These are phyloP conservation scores for Glycine soja DNA, from an alignment of 306 rosid genomes.

Conservation along the genomic window DNA sequence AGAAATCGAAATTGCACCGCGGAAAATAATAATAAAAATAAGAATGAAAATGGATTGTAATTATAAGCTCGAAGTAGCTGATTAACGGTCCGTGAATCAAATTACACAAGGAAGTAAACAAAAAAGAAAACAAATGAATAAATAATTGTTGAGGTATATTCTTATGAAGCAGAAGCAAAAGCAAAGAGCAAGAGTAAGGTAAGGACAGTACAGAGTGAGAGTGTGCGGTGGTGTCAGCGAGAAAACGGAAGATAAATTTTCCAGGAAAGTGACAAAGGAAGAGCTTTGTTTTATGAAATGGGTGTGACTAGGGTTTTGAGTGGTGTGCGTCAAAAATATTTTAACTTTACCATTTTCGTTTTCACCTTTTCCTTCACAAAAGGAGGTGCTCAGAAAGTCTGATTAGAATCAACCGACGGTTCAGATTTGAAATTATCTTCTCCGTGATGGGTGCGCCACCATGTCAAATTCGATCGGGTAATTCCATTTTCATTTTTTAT, in stretches of 20 bases:
- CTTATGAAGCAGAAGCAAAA: neutral
- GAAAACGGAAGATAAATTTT: conserved; percentile 34
- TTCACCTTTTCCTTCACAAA: conserved; percentile 15
- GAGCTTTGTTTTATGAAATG: conserved; percentile 28
- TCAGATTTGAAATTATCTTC: conserved; percentile 38
- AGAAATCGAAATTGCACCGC: conserved; percentile 4
- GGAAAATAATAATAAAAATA: neutral
- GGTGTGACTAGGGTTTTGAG: conserved; percentile 46
- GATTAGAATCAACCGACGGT: conserved; percentile 23
- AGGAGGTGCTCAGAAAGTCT: neutral
- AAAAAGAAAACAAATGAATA: neutral
- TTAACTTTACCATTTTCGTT: neutral
- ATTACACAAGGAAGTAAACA: neutral
- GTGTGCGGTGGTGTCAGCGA: conserved; percentile 9
- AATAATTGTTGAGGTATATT: neutral
- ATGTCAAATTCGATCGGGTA: neutral
- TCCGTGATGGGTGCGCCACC: neutral
- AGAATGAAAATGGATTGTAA: neutral
- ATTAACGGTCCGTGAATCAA: conserved; percentile 14
- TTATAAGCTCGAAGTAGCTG: neutral
- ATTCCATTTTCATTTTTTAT: neutral
- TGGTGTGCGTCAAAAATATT: conserved; percentile 28
- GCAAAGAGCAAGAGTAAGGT: neutral
- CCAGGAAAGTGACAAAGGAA: conserved; percentile 29
- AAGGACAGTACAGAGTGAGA: neutral